These are phyloP conservation scores for Penicillium sp. DNA, from an alignment of 2,329 filamentous ascomycete species.

Conservation along the genomic window DNA sequence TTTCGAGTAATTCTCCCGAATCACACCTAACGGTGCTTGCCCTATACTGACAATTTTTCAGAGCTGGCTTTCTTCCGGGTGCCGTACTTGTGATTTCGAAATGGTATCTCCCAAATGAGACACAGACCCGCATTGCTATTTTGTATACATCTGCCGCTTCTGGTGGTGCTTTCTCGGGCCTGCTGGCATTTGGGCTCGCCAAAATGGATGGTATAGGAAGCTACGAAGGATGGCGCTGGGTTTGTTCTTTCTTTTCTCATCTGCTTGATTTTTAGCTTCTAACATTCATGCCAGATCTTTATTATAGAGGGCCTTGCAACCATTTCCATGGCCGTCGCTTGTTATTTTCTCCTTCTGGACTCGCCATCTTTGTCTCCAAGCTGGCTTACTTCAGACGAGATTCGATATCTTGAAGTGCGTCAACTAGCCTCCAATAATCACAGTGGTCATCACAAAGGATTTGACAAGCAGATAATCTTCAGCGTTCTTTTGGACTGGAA, in stretches of 20 bases:
- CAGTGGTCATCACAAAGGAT: conserved; percentile 22
- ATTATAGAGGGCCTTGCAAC: conserved; percentile 65
- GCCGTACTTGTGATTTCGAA: conserved; percentile 74
- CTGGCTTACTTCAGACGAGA: conserved; percentile 43
- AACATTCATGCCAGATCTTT: conserved; percentile 48
- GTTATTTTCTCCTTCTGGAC: conserved; percentile 33
- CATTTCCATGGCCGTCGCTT: conserved; percentile 55
- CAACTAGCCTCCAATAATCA: conserved; percentile 30
- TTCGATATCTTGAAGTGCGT: conserved; percentile 41
- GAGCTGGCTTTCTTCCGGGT: conserved; percentile 57
- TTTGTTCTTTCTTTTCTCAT: background rate
- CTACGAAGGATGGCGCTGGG: conserved; percentile 22
- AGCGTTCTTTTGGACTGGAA: conserved; percentile 50
- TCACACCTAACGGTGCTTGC: background rate
- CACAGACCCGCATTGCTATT: conserved; percentile 69
- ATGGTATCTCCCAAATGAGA: conserved; percentile 74
- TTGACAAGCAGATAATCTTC: conserved; percentile 35
- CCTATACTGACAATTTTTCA: background rate
- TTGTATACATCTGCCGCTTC: conserved; percentile 77
- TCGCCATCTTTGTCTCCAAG: conserved; percentile 35
- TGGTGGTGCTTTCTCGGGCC: conserved; percentile 76
- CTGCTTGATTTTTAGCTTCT: background rate
- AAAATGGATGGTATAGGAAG: conserved; percentile 68
- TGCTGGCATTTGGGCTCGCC: conserved; percentile 76
- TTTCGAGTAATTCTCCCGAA: conserved; percentile 23